These are phyloP conservation scores for Nematodospora anomalae DNA, from an alignment of 1,139 yeast genomes.

Conservation along the genomic window DNA sequence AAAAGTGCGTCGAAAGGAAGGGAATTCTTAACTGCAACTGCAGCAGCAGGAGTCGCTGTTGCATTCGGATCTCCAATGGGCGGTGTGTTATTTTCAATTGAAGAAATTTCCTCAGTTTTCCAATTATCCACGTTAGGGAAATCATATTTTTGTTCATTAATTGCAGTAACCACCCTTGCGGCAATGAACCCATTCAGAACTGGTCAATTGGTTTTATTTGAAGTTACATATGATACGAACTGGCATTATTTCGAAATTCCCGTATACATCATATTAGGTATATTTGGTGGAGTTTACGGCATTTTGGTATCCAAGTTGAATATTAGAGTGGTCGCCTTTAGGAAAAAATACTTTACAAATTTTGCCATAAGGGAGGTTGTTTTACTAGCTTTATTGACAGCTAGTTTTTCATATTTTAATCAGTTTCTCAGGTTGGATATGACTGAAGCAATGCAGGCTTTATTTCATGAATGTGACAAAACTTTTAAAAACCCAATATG, in stretches of 20 bases:
- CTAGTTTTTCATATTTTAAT: conserved; percentile 79
- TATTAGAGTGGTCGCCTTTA: conserved; percentile 72
- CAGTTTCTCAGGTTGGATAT: conserved; percentile 80
- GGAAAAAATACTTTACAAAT: conserved; percentile 63
- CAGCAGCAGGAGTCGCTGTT: conserved; percentile 74
- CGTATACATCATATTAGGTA: conserved; percentile 72
- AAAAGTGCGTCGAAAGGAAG: conserved; percentile 52
- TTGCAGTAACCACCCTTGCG: conserved; percentile 80
- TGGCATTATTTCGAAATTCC: conserved; percentile 92
- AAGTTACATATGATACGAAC: conserved; percentile 77
- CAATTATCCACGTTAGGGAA: conserved; percentile 85
- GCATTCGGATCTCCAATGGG: conserved; percentile 77
- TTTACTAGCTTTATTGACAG: conserved; percentile 65
- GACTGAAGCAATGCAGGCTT: conserved; percentile 91
- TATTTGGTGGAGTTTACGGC: conserved; percentile 92
- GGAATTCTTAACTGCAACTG: conserved; percentile 57
- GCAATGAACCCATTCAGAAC: conserved; percentile 86
- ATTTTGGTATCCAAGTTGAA: conserved; percentile 77
- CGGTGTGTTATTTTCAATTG: conserved; percentile 68
- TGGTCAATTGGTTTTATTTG: conserved; percentile 90
- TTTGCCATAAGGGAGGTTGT: conserved; percentile 72
- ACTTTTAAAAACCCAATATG: conserved; percentile 48
- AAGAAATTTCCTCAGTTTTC: conserved; percentile 72
- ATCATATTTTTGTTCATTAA: conserved; percentile 84
- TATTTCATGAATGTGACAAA: conserved; percentile 81